Conservation (phyloP, 1,284 basidiomycete genomes). For the Neolentinus lepideus region DNA sequence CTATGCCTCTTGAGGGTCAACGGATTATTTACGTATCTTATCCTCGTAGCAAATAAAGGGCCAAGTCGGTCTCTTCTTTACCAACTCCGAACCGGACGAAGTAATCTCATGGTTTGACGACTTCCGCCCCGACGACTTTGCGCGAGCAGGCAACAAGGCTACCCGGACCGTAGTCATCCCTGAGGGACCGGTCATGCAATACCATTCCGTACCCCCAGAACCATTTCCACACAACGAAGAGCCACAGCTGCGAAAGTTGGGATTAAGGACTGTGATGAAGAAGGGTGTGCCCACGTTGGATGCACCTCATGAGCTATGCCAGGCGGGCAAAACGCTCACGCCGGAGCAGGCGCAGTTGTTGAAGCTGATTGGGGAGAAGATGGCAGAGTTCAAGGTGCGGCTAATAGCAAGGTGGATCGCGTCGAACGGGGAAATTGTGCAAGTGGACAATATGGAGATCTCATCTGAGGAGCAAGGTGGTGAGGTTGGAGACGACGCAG, state of each 20-base stretch:
- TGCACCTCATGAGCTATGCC: constrained; percentile 80
- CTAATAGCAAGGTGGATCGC: constrained; percentile 75
- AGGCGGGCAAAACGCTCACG: constrained; percentile 74
- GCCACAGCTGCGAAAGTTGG: constrained; percentile 89
- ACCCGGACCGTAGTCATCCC: constrained; percentile 73
- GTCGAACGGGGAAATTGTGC: constrained; percentile 57
- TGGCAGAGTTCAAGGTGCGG: constrained; percentile 76
- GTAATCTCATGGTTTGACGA: constrained; percentile 93
- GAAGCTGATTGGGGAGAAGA: constrained; percentile 82
- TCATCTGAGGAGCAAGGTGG: constrained; percentile 27
- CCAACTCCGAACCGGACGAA: constrained; percentile 81
- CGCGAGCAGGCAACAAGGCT: constrained; percentile 81
- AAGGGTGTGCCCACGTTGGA: constrained; percentile 86
- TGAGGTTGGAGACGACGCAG: constrained; percentile 27
- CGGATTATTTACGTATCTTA: not conserved
- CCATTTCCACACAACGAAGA: constrained; percentile 97
- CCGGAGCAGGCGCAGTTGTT: constrained; percentile 84
- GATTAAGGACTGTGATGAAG: constrained; percentile 80
- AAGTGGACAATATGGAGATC: constrained; percentile 42
- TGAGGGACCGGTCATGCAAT: constrained; percentile 65
- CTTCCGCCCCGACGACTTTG: constrained; percentile 89
- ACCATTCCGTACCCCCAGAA: constrained; percentile 68
- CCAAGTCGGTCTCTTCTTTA: constrained; percentile 90
- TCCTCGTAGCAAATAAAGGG: constrained; percentile 80
- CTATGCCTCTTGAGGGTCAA: not conserved